Evolutionary conservation across 495 filamentous ascomycete species (phyloP), one percentile per base, ranked within the genome.

Genomic region (Podospora comata): DNA sequence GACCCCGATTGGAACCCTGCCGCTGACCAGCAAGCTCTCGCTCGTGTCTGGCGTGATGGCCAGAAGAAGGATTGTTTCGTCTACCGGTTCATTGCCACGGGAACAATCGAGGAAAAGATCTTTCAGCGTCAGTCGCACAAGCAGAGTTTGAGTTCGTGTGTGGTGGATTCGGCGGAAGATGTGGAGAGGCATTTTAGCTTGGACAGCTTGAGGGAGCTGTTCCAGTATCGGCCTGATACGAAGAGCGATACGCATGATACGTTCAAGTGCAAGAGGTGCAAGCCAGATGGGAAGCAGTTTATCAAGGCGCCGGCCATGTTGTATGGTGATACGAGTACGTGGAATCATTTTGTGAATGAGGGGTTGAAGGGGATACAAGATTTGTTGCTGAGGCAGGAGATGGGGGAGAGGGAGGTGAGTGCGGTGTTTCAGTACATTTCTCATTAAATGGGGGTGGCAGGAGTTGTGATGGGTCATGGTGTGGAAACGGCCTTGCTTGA

Each of bases 11-110:
- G 96, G 96, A 99, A 99, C 75, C 96, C 96, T 0, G 96, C 96
- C 3, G 94, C 95, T 0, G 96, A 99, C 78, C 96, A 98, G 78
- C 96, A 99, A 80, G 96, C 96, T 1, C 84, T 98, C 20, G 96
- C 96, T 6, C 91, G 96, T 78, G 96, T 98, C 11, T 98, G 95
- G 95, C 92, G 96, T 79, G 96, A 98, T 71, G 96, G 96, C 0
- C 96, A 99, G 75, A 97, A 97, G 85, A 99, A 99, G 74, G 94
- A 98, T 75, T 98, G 96, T 71, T 98, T 99, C 72, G 95, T 99
- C 27, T 99, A 99, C 81, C 92, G 96, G 34, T 98, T 99, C 82
- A 98, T 99, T 71, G 91, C 93, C 0, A 97, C 96, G 0, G 95
- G 96, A 1, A 96, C 95, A 0, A 99, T 99, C 74, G 95, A 99